Conservation (phyloP, 345 rosid genomes). For the Noccaea caerulescens region DNA sequence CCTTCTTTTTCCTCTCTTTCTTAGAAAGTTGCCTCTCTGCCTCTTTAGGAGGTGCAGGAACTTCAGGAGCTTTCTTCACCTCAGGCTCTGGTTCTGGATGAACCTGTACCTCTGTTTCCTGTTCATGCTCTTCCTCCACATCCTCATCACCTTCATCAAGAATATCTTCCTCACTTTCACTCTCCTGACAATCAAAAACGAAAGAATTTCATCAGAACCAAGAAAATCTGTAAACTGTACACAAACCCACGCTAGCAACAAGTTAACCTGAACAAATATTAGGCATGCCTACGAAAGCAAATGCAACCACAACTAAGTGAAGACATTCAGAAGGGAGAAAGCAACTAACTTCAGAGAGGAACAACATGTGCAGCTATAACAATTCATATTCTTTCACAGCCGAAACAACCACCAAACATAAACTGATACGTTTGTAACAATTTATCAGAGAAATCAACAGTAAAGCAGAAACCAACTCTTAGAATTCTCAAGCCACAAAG, state of each 20-base stretch:
- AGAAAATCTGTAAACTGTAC: not conserved
- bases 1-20: conserved; percentile 87
- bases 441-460: not conserved
- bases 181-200: conserved; percentile 57
- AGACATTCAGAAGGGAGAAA: not conserved
- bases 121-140: conserved; percentile 71
- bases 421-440: not conserved
- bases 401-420: not conserved
- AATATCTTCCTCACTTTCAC: conserved; percentile 84
- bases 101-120: conserved; percentile 56
- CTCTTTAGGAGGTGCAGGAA: conserved; percentile 61
- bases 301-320: not conserved
- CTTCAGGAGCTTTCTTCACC: conserved; percentile 56
- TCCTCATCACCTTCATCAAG: conserved; percentile 85
- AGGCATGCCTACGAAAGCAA: conserved; percentile 3
- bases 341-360: not conserved
- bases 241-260: not conserved
- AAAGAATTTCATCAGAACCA: conserved; percentile 14
- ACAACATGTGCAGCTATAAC: not conserved
- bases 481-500: not conserved
- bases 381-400: not conserved
- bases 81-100: conserved; percentile 55
- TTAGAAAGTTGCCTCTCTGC: conserved; percentile 89
- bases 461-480: not conserved
- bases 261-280: not conserved